Conservation (phyloP, 371 early-diverging fungal genomes). For the Mortierella sp. region DNA sequence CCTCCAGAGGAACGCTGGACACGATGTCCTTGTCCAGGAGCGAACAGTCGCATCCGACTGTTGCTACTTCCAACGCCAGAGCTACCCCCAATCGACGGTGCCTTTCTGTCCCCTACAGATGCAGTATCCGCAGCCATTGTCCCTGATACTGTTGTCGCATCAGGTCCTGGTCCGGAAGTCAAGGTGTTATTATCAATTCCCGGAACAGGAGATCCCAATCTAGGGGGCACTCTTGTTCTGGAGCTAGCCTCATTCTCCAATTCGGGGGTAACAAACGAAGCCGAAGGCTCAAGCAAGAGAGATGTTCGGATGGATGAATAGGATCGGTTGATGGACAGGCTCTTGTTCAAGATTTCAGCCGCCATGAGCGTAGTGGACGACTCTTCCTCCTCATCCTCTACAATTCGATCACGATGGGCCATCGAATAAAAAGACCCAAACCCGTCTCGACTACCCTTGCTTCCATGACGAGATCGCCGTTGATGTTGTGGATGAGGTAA, state of each 20-base stretch:
- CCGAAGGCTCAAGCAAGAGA: constrained; percentile 46
- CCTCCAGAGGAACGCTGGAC: constrained; percentile 23
- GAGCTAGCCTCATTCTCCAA: background rate
- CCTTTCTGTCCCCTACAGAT: no score
- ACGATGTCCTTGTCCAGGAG: constrained; percentile 39
- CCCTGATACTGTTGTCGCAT: background rate
- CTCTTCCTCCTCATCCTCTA: constrained; percentile 51
- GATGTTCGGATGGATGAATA: constrained; percentile 51
- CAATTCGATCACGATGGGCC: constrained; percentile 48
- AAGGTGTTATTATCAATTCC: no score
- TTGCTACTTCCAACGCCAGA: constrained; percentile 11
- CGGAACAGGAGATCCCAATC: constrained; percentile 23
- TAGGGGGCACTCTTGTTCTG: background rate
- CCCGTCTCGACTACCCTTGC: constrained; percentile 51
- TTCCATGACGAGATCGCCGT: constrained; percentile 46
- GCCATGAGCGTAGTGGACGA: constrained; percentile 40
- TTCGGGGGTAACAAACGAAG: background rate
- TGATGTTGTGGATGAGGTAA: constrained; percentile 11
- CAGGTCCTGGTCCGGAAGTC: no score
- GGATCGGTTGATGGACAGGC: constrained; percentile 50
- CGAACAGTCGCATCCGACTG: constrained; percentile 25
- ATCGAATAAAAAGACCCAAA: constrained; percentile 40
- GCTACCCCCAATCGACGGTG: no score
- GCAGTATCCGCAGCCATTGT: no score
- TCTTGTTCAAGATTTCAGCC: constrained; percentile 47